These are phyloP conservation scores for Pichia californica DNA, from an alignment of 805 yeast genomes.

Conservation along the genomic window DNA sequence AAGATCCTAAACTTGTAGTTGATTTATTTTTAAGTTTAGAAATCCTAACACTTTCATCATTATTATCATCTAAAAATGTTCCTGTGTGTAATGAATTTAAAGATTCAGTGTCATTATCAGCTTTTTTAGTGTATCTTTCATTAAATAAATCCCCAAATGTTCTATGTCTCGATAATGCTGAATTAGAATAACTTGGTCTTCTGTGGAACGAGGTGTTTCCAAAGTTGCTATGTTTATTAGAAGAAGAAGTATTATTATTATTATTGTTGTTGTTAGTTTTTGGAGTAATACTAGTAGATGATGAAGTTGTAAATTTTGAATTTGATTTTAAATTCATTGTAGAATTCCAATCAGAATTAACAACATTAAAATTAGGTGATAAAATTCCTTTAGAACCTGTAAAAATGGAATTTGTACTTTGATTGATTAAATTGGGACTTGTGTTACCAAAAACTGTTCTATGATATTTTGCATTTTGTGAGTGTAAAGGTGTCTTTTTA, in stretches of 20 bases:
- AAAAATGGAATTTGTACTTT: conserved; percentile 24
- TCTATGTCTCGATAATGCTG: conserved; percentile 6
- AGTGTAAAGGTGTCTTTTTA: conserved; percentile 1
- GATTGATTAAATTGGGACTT: conserved; percentile 26
- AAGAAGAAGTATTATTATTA: background rate
- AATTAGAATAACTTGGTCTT: conserved; percentile 4
- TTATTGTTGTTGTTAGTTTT: background rate
- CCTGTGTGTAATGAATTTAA: too few species aligned
- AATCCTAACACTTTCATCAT: too few species aligned
- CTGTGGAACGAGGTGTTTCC: conserved; percentile 3
- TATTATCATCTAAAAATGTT: background rate
- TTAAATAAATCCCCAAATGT: conserved; percentile 11
- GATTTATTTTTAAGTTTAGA: background rate
- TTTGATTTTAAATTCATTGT: background rate
- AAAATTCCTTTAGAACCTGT: conserved; percentile 25
- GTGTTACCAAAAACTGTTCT: conserved; percentile 28
- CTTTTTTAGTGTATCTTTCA: conserved; percentile 7
- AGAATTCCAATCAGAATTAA: conserved; percentile 28
- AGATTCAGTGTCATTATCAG: background rate
- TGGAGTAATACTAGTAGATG: too few species aligned
- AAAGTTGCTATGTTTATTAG: conserved; percentile 11
- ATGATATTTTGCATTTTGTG: conserved; percentile 15
- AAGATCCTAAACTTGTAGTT: conserved; percentile 15
- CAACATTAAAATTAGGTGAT: conserved; percentile 32
- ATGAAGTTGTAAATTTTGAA: background rate